phyloP scores from a whole-genome alignment of 495 filamentous ascomycete species.

The Chaetomium cochliodes region DNA sequence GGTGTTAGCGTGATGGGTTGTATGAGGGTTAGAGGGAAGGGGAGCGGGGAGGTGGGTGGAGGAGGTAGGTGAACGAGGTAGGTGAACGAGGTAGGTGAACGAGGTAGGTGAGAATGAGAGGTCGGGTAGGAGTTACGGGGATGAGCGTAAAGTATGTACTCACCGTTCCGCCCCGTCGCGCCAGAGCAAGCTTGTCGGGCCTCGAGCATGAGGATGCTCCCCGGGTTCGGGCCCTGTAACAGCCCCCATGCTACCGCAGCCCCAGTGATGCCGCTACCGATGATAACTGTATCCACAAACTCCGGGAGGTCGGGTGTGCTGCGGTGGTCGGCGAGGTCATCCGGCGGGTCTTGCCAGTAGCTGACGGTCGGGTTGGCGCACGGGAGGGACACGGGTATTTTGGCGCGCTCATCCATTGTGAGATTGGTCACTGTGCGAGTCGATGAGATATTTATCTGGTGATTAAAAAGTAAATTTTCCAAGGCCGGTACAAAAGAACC shows the following conservation, averaged over 20 bases:
- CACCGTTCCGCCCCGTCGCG: conserved; percentile 61
- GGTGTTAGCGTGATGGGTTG: too few relatives aligned
- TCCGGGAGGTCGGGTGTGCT: conserved; percentile 48
- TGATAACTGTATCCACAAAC: conserved; percentile 57
- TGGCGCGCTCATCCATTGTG: conserved; percentile 47
- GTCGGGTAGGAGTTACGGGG: not conserved
- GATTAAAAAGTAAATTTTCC: not conserved
- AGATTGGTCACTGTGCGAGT: not conserved
- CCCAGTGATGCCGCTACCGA: conserved; percentile 72
- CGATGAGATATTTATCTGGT: not conserved
- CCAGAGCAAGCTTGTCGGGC: conserved; percentile 57
- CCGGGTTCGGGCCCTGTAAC: conserved; percentile 33
- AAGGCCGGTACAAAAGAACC: not conserved
- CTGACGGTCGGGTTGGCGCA: conserved; percentile 58
- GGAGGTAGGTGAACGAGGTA: not conserved
- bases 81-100: not conserved
- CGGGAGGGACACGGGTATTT: conserved; percentile 51
- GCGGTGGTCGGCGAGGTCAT: conserved; percentile 54
- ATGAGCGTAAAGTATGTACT: too few relatives aligned
- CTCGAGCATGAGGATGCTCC: conserved; percentile 57
- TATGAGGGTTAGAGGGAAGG: too few relatives aligned
- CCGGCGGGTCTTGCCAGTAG: conserved; percentile 70
- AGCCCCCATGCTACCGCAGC: conserved; percentile 59
- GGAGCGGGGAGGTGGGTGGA: not conserved
- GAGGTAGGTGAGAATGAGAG: not conserved